These are phyloP conservation scores for Agrocybe chaxingu DNA, from an alignment of 768 basidiomycete species.

Conservation along the genomic window DNA sequence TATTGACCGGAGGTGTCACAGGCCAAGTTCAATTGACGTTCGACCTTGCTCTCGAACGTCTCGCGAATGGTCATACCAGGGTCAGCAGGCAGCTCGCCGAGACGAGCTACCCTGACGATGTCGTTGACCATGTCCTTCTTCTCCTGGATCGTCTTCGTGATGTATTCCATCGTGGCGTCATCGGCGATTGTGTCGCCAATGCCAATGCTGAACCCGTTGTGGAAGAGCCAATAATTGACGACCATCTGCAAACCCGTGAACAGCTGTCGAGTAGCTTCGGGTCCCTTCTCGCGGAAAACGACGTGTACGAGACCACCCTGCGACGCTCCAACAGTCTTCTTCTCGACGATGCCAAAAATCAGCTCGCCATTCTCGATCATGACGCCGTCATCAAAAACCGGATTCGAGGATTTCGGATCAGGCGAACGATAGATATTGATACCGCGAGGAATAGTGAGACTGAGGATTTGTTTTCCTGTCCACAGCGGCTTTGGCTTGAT, in stretches of 20 bases:
- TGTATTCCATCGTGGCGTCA: slow-evolving; percentile 79
- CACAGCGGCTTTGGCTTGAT: slow-evolving; percentile 96
- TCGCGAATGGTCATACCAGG: slow-evolving; percentile 99
- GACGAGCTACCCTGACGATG: slow-evolving; percentile 79
- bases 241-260: slow-evolving; percentile 94
- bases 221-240: slow-evolving; percentile 98
- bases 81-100: slow-evolving; percentile 82
- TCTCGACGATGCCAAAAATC: slow-evolving; percentile 92
- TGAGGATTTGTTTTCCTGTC: slow-evolving; percentile 96
- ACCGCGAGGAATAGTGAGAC: slow-evolving; percentile 88
- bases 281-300: slow-evolving; percentile 96
- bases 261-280: slow-evolving; percentile 82
- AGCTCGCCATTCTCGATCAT: slow-evolving; percentile 97
- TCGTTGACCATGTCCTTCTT: slow-evolving; percentile 78
- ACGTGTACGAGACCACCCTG: slow-evolving; percentile 95
- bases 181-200: slow-evolving; percentile 99
- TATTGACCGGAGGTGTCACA: slow-evolving; percentile 95
- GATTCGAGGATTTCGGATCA: slow-evolving; percentile 75
- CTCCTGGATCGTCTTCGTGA: slow-evolving; percentile 77
- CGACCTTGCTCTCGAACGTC: slow-evolving; percentile 92
- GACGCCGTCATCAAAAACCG: slow-evolving; percentile 90
- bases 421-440: slow-evolving; percentile 88
- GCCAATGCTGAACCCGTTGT: slow-evolving; percentile 98
- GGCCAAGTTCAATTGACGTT: slow-evolving; percentile 88
- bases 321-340: slow-evolving; percentile 97